Percentiles rank a stretch among this genome's conserved stretches.
Conservation (phyloP, 2,329 filamentous ascomycete genomes). For the Xylariales sp. region DNA sequence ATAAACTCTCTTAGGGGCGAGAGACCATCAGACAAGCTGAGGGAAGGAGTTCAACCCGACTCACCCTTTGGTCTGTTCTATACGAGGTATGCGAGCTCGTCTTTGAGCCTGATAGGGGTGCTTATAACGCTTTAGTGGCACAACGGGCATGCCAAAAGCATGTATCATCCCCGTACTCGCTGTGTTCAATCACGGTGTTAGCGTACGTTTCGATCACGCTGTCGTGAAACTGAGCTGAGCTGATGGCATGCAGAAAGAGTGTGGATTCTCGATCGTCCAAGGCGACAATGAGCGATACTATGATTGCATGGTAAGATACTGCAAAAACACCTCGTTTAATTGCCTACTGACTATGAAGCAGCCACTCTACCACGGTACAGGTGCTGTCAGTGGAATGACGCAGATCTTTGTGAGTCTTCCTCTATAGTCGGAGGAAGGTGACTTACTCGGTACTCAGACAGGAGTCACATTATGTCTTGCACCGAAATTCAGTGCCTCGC, state of each 20-base stretch:
- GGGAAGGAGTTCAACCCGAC: constrained; percentile 43
- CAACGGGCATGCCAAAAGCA: constrained; percentile 71
- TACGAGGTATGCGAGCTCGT: constrained; percentile 40
- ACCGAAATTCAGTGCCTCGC: constrained; percentile 61
- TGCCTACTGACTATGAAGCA: too few relatives aligned
- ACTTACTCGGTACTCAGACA: constrained; percentile 15
- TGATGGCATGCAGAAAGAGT: constrained; percentile 15
- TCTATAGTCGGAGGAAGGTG: constrained; percentile 22
- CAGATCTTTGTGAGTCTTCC: constrained; percentile 45
- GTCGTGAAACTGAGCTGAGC: neutral
- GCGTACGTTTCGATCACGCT: constrained; percentile 17
- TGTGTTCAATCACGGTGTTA: constrained; percentile 25
- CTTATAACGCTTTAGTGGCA: too few relatives aligned
- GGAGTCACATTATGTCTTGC: constrained; percentile 57
- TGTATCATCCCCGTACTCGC: constrained; percentile 53
- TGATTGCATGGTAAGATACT: constrained; percentile 68
- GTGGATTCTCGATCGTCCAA: constrained; percentile 24
- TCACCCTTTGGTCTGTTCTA: constrained; percentile 65
- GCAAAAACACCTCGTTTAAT: too few relatives aligned
- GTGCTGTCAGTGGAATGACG: constrained; percentile 53
- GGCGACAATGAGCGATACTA: constrained; percentile 59
- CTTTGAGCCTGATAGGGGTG: too few relatives aligned
- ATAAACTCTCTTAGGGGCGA: constrained; percentile 39
- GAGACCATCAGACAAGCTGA: constrained; percentile 50
- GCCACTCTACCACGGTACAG: constrained; percentile 71